Evolutionary conservation across 2,329 filamentous ascomycete genomes (phyloP), one percentile per base, ranked within the genome.

Genomic region (Zymoseptoria passerinii): DNA sequence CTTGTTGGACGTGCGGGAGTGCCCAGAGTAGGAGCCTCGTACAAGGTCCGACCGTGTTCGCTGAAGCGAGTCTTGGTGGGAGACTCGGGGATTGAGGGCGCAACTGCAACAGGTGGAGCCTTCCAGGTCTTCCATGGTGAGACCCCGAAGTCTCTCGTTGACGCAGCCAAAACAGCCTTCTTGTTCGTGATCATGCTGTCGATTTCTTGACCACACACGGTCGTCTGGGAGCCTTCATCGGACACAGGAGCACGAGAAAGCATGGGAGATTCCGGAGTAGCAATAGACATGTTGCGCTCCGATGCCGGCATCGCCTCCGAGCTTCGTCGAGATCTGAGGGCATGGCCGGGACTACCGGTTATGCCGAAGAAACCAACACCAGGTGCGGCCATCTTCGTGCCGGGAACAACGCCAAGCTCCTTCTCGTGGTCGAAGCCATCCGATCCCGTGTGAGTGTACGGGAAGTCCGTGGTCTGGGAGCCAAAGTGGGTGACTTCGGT

Each of bases 201-300:
- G 63, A 96, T 90, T 57, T 88, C 85, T 53, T 88, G 83, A 0
- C 89, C 83, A n/a, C 90, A 95, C 28, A 96, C 78, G 48, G 87
- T 80, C 23, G 92, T 96, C 74, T 96, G 92, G 13, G 88, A 87
- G 55, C 86, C 83, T 64, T 88, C 86, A 67, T 95, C 90, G 19
- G 79, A 55, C 64, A 68, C 67, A 3, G 61, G 57, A 49, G 59
- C 23, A 19, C n/a, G 59, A 10, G 56, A 28, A 27, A 55, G 62
- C 55, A 61, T 62, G 23, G 57, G 54, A 20, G 58, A 56, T 19
- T 53, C 54, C 4, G 50, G 49, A 23, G 48, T 48, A 20, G 54
- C 57, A 20, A 61, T 58, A 18, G 52, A 23, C 28, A 59, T 54
- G 48, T 48, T 57, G 28, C 60, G 57, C 27, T 55, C 54, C 5